Evolutionary conservation across 495 filamentous ascomycete species (phyloP).

Genomic region (Cercophora samala): DNA sequence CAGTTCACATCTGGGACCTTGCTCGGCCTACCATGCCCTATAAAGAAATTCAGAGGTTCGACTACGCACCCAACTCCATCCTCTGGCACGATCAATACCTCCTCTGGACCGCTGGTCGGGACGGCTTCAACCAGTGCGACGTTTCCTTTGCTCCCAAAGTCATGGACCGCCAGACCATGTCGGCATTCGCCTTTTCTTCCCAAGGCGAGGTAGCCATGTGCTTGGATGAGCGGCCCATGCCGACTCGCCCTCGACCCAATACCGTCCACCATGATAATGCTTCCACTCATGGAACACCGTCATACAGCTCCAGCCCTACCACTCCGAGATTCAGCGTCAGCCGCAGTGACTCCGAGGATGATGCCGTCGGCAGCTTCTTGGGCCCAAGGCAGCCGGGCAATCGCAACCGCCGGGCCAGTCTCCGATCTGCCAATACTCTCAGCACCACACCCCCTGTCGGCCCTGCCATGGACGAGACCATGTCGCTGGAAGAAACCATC

Average conservation of each 20-base stretch:
- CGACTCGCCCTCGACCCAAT: slow-evolving; percentile 39
- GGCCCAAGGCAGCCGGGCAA: slow-evolving; percentile 43
- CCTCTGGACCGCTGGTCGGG: slow-evolving; percentile 84
- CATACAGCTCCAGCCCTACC: slow-evolving; percentile 44
- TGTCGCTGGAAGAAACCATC: slow-evolving; percentile 61
- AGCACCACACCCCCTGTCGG: slow-evolving; percentile 60
- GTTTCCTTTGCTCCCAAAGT: slow-evolving; percentile 75
- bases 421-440: slow-evolving; percentile 36
- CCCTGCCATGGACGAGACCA: slow-evolving; percentile 46
- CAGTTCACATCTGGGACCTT: slow-evolving; percentile 90
- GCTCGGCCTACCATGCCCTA: slow-evolving; percentile 82
- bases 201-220: slow-evolving; percentile 58
- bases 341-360: slow-evolving; percentile 65
- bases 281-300: slow-evolving; percentile 21
- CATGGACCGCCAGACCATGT: slow-evolving; percentile 66
- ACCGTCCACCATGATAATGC: slow-evolving; percentile 30
- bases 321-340: slow-evolving; percentile 52
- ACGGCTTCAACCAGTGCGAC: slow-evolving; percentile 88
- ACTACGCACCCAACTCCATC: slow-evolving; percentile 66
- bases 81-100: slow-evolving; percentile 90
- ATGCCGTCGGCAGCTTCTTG: slow-evolving; percentile 58
- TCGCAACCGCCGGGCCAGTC: slow-evolving; percentile 39
- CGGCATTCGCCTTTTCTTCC: slow-evolving; percentile 60
- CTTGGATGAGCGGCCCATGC: slow-evolving; percentile 46
- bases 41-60: slow-evolving; percentile 75